Evolutionary conservation across 2,329 filamentous ascomycete species (phyloP).

Genomic region (Nemania abortiva): DNA sequence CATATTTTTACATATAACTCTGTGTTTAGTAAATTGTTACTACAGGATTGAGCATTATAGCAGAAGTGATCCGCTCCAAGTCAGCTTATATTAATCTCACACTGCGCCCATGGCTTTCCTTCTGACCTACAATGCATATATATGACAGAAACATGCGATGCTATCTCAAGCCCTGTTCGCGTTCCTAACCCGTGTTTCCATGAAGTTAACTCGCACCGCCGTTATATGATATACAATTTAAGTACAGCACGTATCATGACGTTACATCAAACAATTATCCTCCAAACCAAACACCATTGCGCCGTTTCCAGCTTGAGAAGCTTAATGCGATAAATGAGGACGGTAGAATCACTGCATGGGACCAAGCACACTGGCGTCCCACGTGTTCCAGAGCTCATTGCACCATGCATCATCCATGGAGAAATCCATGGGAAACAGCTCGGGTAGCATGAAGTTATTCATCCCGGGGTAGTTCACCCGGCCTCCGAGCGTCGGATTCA

Average conservation of each 20-base stretch:
- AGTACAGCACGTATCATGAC: neutral
- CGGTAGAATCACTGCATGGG: neutral
- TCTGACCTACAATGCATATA: neutral
- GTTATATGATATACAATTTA: neutral
- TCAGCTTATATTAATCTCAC: neutral
- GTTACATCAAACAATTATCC: neutral
- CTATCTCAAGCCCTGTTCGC: neutral
- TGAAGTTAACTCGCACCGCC: neutral
- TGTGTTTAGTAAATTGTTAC: neutral
- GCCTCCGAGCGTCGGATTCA: conserved; percentile 1
- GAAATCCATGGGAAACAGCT: conserved; percentile 45
- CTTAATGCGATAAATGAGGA: neutral
- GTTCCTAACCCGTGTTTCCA: neutral
- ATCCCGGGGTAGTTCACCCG: conserved; percentile 20
- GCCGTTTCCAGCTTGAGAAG: neutral
- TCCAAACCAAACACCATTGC: neutral
- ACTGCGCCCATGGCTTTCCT: neutral
- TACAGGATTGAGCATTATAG: neutral
- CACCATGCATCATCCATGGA: conserved; percentile 46
- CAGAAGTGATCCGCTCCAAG: neutral
- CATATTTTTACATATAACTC: neutral
- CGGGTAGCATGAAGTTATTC: conserved; percentile 31
- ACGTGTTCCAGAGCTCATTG: conserved; percentile 39
- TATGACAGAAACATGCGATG: neutral
- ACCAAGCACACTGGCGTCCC: conserved; percentile 13